phyloP scores from a whole-genome alignment of 1,284 basidiomycete genomes.

The Trametes sp. region DNA sequence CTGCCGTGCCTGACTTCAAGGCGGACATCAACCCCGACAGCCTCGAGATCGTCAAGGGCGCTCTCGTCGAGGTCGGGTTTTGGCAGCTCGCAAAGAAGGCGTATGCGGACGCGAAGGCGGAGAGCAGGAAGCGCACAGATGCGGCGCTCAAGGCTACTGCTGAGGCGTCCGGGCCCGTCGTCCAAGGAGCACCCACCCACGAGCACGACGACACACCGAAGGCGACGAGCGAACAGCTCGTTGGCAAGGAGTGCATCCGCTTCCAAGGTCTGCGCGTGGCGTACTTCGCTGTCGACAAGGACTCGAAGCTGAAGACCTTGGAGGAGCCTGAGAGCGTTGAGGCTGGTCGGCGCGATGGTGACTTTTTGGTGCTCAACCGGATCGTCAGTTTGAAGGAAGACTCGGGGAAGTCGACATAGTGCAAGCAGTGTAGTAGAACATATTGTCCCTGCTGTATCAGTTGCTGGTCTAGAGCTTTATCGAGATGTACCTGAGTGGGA shows the following conservation, averaged over 20 bases:
- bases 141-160: conserved; percentile 62
- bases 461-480: background rate
- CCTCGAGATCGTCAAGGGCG: conserved; percentile 80
- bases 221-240: conserved; percentile 81
- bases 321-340: conserved; percentile 57
- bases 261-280: conserved; percentile 98
- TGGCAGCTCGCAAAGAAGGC: conserved; percentile 82
- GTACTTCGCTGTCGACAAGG: conserved; percentile 95
- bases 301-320: conserved; percentile 72
- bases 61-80: conserved; percentile 91
- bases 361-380: conserved; percentile 88
- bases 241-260: conserved; percentile 92
- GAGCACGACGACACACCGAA: conserved; percentile 65
- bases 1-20: conserved; percentile 71
- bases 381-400: conserved; percentile 98
- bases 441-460: background rate
- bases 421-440: background rate
- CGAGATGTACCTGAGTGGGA: background rate
- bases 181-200: conserved; percentile 39
- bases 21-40: conserved; percentile 84
- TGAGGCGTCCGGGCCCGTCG: conserved; percentile 34
- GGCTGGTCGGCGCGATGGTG: conserved; percentile 64
- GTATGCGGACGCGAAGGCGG: conserved; percentile 70
- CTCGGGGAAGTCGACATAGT: conserved; percentile 71
- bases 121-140: conserved; percentile 73